These are phyloP conservation scores for Podospora tetraspora DNA, from an alignment of 495 filamentous ascomycete genomes.

Conservation along the genomic window DNA sequence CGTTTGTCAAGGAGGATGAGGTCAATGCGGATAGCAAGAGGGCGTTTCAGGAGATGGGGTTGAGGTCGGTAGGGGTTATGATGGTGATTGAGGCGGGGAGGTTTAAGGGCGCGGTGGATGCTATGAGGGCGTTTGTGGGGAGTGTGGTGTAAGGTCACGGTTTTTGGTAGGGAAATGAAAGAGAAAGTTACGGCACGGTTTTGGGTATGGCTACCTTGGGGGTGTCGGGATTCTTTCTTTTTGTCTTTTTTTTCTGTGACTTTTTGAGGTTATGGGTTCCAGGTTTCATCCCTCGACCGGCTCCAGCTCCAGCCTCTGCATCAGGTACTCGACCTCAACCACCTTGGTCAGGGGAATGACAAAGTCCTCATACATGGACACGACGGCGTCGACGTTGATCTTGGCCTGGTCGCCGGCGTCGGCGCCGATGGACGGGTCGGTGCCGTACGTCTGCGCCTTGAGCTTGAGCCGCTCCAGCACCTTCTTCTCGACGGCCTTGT, in stretches of 20 bases:
- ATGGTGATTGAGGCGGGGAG: conserved; percentile 68
- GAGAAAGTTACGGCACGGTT: background rate
- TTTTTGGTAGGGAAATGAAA: conserved; percentile 4
- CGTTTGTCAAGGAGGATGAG: conserved; percentile 74
- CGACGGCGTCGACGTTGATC: conserved; percentile 89
- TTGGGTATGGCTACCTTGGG: background rate
- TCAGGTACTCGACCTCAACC: conserved; percentile 95
- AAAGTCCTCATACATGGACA: conserved; percentile 89
- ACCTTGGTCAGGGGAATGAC: conserved; percentile 97
- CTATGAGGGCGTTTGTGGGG: conserved; percentile 63
- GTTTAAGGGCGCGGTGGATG: conserved; percentile 64
- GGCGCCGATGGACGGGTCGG: conserved; percentile 56
- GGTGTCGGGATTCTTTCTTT: background rate
- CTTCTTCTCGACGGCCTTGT: conserved; percentile 82
- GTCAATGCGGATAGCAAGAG: conserved; percentile 83
- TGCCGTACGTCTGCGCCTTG: conserved; percentile 95
- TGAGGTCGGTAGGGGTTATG: conserved; percentile 75
- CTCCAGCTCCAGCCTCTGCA: conserved; percentile 79
- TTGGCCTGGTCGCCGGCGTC: conserved; percentile 47
- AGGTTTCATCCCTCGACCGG: conserved; percentile 2
- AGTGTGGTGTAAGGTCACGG: conserved; percentile 31
- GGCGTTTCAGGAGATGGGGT: conserved; percentile 88
- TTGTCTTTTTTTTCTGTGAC: conserved; percentile 10
- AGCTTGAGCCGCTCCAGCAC: conserved; percentile 80
- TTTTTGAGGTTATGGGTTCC: background rate